phyloP scores from a whole-genome alignment of 202 grass and related monocot genomes.

The Dendrocalamus latiflorus region DNA sequence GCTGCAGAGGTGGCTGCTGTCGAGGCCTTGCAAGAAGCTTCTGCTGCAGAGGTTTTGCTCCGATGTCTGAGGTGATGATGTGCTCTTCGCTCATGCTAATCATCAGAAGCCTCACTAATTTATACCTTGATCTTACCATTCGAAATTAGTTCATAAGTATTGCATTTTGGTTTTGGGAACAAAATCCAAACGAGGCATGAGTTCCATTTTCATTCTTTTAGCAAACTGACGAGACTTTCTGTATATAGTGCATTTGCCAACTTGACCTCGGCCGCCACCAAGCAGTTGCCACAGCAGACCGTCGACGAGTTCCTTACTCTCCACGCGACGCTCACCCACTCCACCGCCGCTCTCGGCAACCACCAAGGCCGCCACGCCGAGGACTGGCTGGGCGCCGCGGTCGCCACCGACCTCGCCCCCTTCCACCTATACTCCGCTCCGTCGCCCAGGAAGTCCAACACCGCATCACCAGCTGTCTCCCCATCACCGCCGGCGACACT shows the following conservation, averaged over 20 bases:
- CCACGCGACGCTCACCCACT: slow-evolving; percentile 29
- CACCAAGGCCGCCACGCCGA: slow-evolving; percentile 23
- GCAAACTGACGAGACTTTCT: not conserved
- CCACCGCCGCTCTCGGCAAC: not conserved
- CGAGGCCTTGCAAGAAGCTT: slow-evolving; percentile 58
- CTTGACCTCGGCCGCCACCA: slow-evolving; percentile 25
- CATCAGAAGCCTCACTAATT: not conserved
- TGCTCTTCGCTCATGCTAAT: not conserved
- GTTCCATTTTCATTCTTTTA: not conserved
- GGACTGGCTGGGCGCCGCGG: slow-evolving; percentile 57
- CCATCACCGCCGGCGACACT: not conserved
- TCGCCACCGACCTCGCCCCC: slow-evolving; percentile 43
- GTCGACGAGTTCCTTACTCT: slow-evolving; percentile 75
- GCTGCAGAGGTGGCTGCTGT: slow-evolving; percentile 55
- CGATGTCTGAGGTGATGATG: slow-evolving; percentile 50
- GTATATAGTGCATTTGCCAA: slow-evolving; percentile 55
- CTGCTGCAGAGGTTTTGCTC: slow-evolving; percentile 56
- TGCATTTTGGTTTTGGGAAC: not conserved
- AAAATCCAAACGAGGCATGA: not conserved
- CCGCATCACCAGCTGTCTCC: not conserved
- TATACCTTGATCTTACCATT: not conserved
- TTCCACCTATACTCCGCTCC: slow-evolving; percentile 47
- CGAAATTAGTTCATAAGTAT: not conserved
- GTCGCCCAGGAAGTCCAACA: not conserved
- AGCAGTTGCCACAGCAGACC: slow-evolving; percentile 55